Conservation (phyloP, 1,139 yeast species). For the Candida sp. region DNA sequence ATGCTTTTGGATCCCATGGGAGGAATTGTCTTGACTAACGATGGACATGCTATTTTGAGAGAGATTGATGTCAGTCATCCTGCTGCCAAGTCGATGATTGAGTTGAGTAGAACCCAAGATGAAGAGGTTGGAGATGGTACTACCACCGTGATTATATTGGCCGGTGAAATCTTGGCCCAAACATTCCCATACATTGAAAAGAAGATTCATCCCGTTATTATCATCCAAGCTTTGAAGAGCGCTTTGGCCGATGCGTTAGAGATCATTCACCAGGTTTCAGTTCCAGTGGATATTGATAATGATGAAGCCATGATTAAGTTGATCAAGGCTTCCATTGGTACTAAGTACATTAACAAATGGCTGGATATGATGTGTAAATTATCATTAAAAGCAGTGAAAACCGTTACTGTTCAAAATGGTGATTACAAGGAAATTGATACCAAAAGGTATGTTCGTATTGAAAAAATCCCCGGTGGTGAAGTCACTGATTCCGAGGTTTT, state of each 20-base stretch:
- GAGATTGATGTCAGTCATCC: conserved; percentile 96
- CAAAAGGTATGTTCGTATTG: conserved; percentile 90
- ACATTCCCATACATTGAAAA: conserved; percentile 92
- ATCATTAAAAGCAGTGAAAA: conserved; percentile 84
- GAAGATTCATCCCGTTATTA: conserved; percentile 94
- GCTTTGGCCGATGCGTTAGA: conserved; percentile 91
- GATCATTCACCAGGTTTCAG: conserved; percentile 79
- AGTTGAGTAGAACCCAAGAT: conserved; percentile 94
- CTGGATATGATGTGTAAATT: conserved; percentile 86
- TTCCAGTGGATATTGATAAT: conserved; percentile 78
- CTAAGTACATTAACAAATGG: conserved; percentile 93
- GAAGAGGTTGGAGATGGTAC: conserved; percentile 99
- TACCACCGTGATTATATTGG: conserved; percentile 89
- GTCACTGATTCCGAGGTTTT: conserved; percentile 83
- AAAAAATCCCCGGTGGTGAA: conserved; percentile 97
- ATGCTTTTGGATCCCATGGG: conserved; percentile 99
- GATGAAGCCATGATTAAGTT: conserved; percentile 86
- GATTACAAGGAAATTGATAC: conserved; percentile 83
- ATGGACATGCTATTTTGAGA: conserved; percentile 91
- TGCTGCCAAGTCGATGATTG: conserved; percentile 98
- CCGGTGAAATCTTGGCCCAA: conserved; percentile 96
- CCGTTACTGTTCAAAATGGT: conserved; percentile 69
- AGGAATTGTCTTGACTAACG: conserved; percentile 95
- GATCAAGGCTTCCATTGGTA: conserved; percentile 91
- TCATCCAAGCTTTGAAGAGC: conserved; percentile 89